These are phyloP conservation scores for Apophysomyces ossiformis DNA, from an alignment of 371 early-diverging fungal genomes.

Conservation along the genomic window DNA sequence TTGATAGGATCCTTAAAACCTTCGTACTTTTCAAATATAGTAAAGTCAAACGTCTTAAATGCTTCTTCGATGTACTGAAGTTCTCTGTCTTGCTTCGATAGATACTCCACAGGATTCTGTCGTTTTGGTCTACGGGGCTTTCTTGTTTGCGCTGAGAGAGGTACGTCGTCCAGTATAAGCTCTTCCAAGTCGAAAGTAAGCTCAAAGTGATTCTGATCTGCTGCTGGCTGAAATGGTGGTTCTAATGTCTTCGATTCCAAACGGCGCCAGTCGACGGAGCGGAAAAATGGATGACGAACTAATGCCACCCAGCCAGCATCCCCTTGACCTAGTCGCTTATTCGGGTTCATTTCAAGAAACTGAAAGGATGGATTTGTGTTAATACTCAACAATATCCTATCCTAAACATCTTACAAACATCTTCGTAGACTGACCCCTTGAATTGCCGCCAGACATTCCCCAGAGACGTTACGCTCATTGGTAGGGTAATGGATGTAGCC, in stretches of 20 bases:
- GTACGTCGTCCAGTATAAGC: constrained; percentile 88
- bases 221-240: constrained; percentile 66
- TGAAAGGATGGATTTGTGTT: constrained; percentile 11
- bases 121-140: constrained; percentile 11
- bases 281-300: constrained; percentile 59
- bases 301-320: constrained; percentile 48
- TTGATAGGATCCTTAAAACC: constrained; percentile 66
- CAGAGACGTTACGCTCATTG: constrained; percentile 56
- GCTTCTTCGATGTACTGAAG: constrained; percentile 59
- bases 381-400: constrained; percentile 1
- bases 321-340: constrained; percentile 56
- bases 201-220: constrained; percentile 87
- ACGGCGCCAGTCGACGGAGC: constrained; percentile 50
- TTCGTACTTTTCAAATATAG: constrained; percentile 68
- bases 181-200: constrained; percentile 94
- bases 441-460: constrained; percentile 64
- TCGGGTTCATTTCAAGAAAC: constrained; percentile 55
- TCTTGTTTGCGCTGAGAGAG: constrained; percentile 19
- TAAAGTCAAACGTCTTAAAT: constrained; percentile 68
- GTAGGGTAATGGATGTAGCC: constrained; percentile 62
- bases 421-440: constrained; percentile 57
- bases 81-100: constrained; percentile 43
- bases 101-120: constrained; percentile 1
- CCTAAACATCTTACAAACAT: constrained; percentile 11
- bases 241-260: constrained; percentile 46